Conservation (phyloP, 106 monocot species). For the Acorus calamus region DNA sequence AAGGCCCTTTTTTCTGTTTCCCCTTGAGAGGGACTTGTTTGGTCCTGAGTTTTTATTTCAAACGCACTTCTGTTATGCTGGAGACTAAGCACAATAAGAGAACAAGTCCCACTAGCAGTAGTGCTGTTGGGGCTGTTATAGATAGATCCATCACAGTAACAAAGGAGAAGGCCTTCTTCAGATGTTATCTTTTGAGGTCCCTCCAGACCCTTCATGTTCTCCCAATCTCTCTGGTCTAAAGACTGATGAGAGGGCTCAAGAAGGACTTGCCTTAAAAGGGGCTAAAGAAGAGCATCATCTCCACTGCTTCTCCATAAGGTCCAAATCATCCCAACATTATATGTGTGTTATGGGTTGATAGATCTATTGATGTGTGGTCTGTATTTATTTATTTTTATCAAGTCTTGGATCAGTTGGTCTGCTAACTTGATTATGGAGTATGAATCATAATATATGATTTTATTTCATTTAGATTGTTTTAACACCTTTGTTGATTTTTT, state of each 20-base stretch:
- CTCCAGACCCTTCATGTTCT: constrained; percentile 36
- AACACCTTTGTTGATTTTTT: too few relatives aligned
- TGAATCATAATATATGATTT: too few relatives aligned
- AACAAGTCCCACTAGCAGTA: constrained; percentile 37
- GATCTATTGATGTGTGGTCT: too few relatives aligned
- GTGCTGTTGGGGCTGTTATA: constrained; percentile 44
- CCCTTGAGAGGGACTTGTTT: constrained; percentile 4
- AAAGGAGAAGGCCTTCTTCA: constrained; percentile 49
- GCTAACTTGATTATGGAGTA: too few relatives aligned
- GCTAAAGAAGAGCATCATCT: constrained; percentile 20
- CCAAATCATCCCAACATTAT: not conserved
- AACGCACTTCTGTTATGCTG: constrained; percentile 62
- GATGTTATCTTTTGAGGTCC: constrained; percentile 79
- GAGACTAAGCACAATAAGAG: constrained; percentile 34
- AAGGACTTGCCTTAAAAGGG: constrained; percentile 11
- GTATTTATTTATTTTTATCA: too few relatives aligned
- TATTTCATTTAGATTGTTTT: too few relatives aligned
- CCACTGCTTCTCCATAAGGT: constrained; percentile 80
- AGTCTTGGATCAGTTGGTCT: not conserved
- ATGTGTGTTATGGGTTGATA: not conserved
- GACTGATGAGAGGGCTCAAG: constrained; percentile 36
- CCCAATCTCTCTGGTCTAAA: constrained; percentile 16
- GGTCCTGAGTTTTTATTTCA: constrained; percentile 1
- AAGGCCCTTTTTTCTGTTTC: not conserved
- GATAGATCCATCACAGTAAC: constrained; percentile 10